A percentile compares a stretch with the other conserved stretches of the same genome.
Conservation (phyloP, 164 flowering plant genomes). For the Platanus orientalis region DNA sequence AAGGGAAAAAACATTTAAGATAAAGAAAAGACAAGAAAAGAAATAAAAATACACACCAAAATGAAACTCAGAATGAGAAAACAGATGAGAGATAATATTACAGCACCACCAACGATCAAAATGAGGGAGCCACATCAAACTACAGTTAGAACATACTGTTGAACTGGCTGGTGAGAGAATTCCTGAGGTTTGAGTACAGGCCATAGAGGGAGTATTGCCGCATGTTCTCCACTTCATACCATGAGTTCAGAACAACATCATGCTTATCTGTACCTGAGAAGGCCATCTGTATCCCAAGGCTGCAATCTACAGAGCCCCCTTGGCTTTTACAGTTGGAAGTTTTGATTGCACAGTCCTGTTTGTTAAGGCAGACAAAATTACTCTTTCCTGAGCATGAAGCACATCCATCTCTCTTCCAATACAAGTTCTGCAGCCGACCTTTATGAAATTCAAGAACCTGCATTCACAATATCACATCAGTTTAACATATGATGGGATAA, state of each 20-base stretch:
- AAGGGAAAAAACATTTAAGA: too few relatives aligned
- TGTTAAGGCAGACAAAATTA: conserved; percentile 73
- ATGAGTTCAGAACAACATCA: conserved; percentile 64
- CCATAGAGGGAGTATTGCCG: conserved; percentile 84
- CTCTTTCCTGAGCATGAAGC: conserved; percentile 58
- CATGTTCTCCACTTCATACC: conserved; percentile 87
- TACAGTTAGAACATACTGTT: conserved; percentile 49
- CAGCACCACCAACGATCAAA: neutral
- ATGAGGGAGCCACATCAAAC: neutral
- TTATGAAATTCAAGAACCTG: conserved; percentile 87
- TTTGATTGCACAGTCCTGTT: conserved; percentile 79
- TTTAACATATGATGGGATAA: neutral
- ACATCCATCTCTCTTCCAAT: conserved; percentile 94
- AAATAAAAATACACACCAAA: neutral
- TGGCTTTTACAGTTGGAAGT: conserved; percentile 46
- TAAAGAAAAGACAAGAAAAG: too few relatives aligned
- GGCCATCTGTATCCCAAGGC: conserved; percentile 84
- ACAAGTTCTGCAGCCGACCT: conserved; percentile 83
- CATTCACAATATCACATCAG: conserved; percentile 2
- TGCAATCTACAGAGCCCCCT: conserved; percentile 81
- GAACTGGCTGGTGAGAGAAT: conserved; percentile 71
- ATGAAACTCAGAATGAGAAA: neutral
- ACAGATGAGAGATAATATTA: neutral
- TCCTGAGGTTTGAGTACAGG: conserved; percentile 69
- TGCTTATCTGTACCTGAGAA: conserved; percentile 98